phyloP scores from a whole-genome alignment of 352 stramenopile genomes.

The Pythium guiyangense region DNA sequence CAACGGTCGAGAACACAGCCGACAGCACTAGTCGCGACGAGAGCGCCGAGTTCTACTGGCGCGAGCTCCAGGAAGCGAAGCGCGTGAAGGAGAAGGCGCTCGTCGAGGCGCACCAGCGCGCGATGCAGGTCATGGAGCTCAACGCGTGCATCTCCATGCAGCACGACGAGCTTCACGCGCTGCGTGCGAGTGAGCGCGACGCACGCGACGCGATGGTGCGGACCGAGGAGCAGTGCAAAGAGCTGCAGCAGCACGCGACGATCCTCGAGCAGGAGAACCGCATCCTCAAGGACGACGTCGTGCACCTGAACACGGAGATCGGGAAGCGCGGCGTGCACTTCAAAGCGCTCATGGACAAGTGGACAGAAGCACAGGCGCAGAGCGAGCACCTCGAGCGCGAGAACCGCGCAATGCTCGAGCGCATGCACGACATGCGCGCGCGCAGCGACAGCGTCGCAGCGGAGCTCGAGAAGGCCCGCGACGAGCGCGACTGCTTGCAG shows the following conservation, averaged over 20 bases:
- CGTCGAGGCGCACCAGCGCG: constrained; percentile 44
- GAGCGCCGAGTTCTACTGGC: constrained; percentile 39
- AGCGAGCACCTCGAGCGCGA: too few relatives aligned
- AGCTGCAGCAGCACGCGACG: constrained; percentile 41
- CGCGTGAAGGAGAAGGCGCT: constrained; percentile 50
- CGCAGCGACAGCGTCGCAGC: too few relatives aligned
- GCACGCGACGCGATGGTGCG: constrained; percentile 29
- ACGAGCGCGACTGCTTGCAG: too few relatives aligned
- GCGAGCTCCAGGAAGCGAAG: constrained; percentile 54
- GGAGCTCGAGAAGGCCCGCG: too few relatives aligned
- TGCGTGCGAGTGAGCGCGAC: constrained; percentile 37
- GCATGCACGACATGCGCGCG: too few relatives aligned
- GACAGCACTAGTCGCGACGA: constrained; percentile 12
- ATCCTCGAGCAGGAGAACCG: constrained; percentile 49
- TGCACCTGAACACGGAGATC: constrained; percentile 46
- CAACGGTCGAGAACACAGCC: too few relatives aligned
- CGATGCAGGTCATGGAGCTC: constrained; percentile 64
- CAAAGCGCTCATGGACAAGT: too few relatives aligned
- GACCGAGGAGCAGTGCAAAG: constrained; percentile 39
- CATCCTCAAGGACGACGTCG: constrained; percentile 47
- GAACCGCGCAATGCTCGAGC: too few relatives aligned
- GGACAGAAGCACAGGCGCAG: too few relatives aligned
- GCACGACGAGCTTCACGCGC: constrained; percentile 56
- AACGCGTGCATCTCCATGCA: constrained; percentile 76
- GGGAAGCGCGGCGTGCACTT: constrained; percentile 47